phyloP scores from a whole-genome alignment of 441 rosid species.

The Rhodomyrtus psidioides region DNA sequence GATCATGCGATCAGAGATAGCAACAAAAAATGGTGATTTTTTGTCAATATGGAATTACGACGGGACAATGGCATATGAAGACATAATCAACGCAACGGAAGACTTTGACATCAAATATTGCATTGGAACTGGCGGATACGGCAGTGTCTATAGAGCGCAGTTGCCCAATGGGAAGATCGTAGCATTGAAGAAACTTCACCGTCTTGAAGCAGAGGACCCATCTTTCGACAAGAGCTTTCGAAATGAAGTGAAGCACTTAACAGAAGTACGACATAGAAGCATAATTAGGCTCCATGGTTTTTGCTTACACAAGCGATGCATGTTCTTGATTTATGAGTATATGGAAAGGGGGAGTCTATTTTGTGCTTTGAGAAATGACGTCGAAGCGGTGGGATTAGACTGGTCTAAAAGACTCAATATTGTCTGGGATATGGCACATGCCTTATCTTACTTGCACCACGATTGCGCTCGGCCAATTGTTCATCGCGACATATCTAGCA shows the following conservation, averaged over 20 bases:
- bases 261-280: background rate
- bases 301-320: background rate
- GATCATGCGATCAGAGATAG: accelerated
- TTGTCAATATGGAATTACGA: background rate
- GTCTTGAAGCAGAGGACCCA: background rate
- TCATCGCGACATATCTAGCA: background rate
- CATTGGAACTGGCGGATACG: background rate
- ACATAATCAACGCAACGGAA: background rate
- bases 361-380: background rate
- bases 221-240: background rate
- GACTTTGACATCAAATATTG: background rate
- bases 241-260: background rate
- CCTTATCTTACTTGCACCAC: background rate
- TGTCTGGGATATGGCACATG: background rate
- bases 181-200: background rate
- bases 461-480: background rate
- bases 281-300: background rate
- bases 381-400: background rate
- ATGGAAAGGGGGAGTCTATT: background rate
- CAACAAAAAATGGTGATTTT: background rate
- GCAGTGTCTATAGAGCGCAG: background rate
- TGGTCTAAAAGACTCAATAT: background rate
- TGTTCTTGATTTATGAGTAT: background rate
- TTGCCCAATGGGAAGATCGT: background rate
- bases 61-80: background rate